Conservation (phyloP, 1,284 basidiomycete genomes). For the Anthracocystis panici-leucophaei region DNA sequence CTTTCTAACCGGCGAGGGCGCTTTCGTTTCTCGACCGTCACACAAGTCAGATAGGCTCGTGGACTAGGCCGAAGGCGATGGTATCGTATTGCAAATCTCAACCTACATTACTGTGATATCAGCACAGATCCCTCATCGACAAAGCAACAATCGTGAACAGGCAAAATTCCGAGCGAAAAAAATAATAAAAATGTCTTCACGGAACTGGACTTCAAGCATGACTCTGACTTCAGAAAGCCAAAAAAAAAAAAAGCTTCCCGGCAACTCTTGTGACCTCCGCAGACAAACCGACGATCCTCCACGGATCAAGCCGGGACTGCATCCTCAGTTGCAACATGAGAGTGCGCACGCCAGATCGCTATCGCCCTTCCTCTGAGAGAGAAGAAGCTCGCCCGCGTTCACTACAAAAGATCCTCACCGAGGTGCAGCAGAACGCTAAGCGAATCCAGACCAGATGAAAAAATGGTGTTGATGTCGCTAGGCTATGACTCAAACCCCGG, state of each 20-base stretch:
- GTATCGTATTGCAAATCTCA: neutral
- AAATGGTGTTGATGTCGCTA: constrained; percentile 41
- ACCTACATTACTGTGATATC: neutral
- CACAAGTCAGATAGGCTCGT: neutral
- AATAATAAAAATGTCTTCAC: constrained; percentile 40
- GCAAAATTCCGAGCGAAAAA: neutral
- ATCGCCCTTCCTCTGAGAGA: constrained; percentile 17
- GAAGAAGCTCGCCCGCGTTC: constrained; percentile 24
- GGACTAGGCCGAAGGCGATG: no score
- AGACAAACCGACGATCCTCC: constrained; percentile 22
- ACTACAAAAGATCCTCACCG: constrained; percentile 10
- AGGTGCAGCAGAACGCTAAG: constrained; percentile 13
- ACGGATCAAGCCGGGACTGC: constrained; percentile 32
- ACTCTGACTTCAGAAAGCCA: constrained; percentile 12
- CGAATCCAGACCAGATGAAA: constrained; percentile 48
- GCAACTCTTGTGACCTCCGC: constrained; percentile 39
- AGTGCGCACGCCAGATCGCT: constrained; percentile 22
- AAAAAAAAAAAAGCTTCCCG: constrained; percentile 1
- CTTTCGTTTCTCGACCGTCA: no score
- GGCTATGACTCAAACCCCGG: constrained; percentile 62
- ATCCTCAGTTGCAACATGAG: constrained; percentile 30
- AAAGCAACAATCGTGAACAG: neutral
- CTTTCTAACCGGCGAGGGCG: no score
- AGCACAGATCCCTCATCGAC: neutral
- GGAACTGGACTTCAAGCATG: constrained; percentile 31